Conservation (phyloP, 2,329 filamentous ascomycete species). For the Remersonia thermophila region DNA sequence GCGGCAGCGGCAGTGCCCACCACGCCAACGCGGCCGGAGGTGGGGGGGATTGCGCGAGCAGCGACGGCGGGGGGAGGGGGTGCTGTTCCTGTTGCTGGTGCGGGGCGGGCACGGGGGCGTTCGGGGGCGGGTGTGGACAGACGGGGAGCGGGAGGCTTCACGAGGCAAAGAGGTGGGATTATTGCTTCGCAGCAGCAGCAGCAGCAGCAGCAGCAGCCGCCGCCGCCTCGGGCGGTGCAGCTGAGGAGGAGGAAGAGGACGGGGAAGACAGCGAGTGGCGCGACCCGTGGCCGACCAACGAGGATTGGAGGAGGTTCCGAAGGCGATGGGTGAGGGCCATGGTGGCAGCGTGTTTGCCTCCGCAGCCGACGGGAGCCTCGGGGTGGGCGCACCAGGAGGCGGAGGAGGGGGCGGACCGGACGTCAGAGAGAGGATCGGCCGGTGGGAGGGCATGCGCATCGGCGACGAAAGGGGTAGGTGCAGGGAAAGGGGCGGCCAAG, state of each 20-base stretch:
- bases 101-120: too few species aligned
- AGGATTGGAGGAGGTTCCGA: conserved; percentile 28
- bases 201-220: neutral
- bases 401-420: conserved; percentile 1
- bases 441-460: too few species aligned
- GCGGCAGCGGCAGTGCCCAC: too few species aligned
- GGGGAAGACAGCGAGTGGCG: conserved; percentile 21
- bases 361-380: neutral
- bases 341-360: conserved; percentile 8
- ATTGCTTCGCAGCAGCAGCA: neutral
- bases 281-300: conserved; percentile 29
- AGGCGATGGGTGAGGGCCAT: conserved; percentile 24
- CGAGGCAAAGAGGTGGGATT: conserved; percentile 16
- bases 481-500: conserved; percentile 1
- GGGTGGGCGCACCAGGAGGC: neutral
- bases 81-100: neutral
- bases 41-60: neutral
- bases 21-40: too few species aligned
- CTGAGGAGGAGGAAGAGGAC: neutral
- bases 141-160: too few species aligned
- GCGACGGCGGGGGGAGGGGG: neutral
- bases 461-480: neutral
- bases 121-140: too few species aligned
- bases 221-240: too few species aligned
- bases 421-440: too few species aligned